phyloP scores from a whole-genome alignment of 2,329 filamentous ascomycete genomes.

The Botrytis fabae region DNA sequence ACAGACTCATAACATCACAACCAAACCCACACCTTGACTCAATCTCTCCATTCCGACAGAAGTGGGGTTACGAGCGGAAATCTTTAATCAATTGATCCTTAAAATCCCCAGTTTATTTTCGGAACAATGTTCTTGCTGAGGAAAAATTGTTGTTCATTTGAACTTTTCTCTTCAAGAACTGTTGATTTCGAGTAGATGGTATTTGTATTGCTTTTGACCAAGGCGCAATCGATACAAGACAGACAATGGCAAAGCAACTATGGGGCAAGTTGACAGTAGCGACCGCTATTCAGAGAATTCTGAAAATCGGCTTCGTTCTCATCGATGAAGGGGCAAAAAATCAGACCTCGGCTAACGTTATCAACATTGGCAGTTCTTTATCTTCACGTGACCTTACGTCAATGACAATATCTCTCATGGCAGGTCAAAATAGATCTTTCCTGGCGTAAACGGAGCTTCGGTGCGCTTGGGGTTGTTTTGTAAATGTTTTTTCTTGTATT shows the following conservation, averaged over 20 bases:
- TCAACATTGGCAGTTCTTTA: background rate
- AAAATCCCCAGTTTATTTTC: background rate
- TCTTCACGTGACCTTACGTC: background rate
- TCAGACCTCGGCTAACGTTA: conserved; percentile 1
- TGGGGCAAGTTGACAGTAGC: no score
- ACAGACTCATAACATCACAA: background rate
- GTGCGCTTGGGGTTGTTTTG: background rate
- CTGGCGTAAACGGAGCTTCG: background rate
- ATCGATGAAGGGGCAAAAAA: conserved; percentile 3
- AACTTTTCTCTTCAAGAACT: background rate
- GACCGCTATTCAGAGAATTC: background rate
- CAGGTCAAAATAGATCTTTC: background rate
- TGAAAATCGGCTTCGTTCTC: background rate
- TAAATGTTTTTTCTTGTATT: conserved; percentile 7
- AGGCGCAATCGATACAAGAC: background rate
- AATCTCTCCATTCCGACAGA: background rate
- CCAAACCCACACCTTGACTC: background rate
- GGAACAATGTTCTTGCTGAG: background rate
- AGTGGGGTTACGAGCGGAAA: background rate
- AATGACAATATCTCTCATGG: background rate
- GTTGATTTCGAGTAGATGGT: background rate
- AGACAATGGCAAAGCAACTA: background rate
- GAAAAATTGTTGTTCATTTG: background rate
- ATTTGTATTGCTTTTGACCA: background rate
- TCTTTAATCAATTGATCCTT: background rate